Conservation (phyloP, 2,329 filamentous ascomycete species). For the Pseudogymnoascus sp. region DNA sequence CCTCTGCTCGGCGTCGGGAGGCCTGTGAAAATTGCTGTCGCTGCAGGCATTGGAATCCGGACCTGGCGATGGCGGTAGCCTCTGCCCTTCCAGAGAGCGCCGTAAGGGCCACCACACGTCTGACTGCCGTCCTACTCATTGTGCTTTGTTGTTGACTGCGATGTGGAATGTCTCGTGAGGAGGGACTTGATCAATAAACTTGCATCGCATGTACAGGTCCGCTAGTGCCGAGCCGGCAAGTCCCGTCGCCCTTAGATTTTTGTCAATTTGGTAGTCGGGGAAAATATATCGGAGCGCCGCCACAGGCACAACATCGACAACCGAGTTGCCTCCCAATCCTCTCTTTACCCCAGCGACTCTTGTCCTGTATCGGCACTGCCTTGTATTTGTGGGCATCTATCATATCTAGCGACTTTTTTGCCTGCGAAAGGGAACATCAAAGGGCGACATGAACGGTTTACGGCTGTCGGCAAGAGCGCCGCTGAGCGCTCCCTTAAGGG, state of each 20-base stretch:
- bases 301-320: constrained; percentile 7
- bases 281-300: constrained; percentile 13
- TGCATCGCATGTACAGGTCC: constrained; percentile 19
- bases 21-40: constrained; percentile 8
- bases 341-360: neutral
- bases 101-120: constrained; percentile 28
- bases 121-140: constrained; percentile 28
- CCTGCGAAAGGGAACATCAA: constrained; percentile 6
- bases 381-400: constrained; percentile 3
- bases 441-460: constrained; percentile 27
- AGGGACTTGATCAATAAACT: constrained; percentile 13
- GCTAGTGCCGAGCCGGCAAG: constrained; percentile 22
- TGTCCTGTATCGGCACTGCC: constrained; percentile 8
- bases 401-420: neutral
- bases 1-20: neutral
- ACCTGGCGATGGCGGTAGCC: constrained; percentile 11
- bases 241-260: constrained; percentile 20
- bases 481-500: constrained; percentile 25
- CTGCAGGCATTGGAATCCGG: constrained; percentile 19
- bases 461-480: constrained; percentile 26
- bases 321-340: constrained; percentile 8
- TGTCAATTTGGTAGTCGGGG: constrained; percentile 13
- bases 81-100: constrained; percentile 19
- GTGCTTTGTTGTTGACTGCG: constrained; percentile 14
- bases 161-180: constrained; percentile 5